Base-by-base conservation (phyloP, 345 rosid species). In the Mallotus nudiflorus region DNA sequence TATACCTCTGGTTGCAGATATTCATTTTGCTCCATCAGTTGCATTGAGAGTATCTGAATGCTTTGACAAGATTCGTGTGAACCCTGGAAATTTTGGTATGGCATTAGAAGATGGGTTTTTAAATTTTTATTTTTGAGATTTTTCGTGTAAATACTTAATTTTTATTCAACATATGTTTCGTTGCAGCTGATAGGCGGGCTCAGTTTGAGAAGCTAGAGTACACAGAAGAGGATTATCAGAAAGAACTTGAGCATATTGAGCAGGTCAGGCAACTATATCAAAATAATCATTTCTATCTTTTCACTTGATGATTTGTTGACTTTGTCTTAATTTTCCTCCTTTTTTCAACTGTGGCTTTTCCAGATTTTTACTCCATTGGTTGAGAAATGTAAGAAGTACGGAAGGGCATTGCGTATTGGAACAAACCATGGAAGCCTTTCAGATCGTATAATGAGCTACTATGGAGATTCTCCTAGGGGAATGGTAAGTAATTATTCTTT, bases 351-450 rank as follows among this genome's bases (percentile, higher is more conserved):
- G 56, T 55, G 8, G 8, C 25, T 28, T 14, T n/a, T 44, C 40
- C 73, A 95, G 97, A 96, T 95, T 63, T 95, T 95, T 78, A 87
- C 87, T 65, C 97, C 99, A 42, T 84, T 95, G 83, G 99, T 95
- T 79, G 97, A 95, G 82, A 95, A 95, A 87, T 95, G 97, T 80
- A 92, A 92, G 80, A 89, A 87, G 81, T 89, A 92, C 62, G 97
- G 97, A 77, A 89, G 99, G 85, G 99, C 97, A 3, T 86, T 95
- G 93, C 97, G 99, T 63, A 92, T 95, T 73, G 99, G 99, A 64
- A 95, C 99, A 72, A 95, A 95, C 80, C 99, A 95, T 70, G 99
- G 99, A 71, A 95, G 97, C 70, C 99, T 95, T 80, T 92, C 99
- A 71, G 97, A 95, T 84, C 96, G 99, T 61, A 92, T 95, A 71